Conservation (phyloP, 2,329 filamentous ascomycete species). For the Ustulina deusta region DNA sequence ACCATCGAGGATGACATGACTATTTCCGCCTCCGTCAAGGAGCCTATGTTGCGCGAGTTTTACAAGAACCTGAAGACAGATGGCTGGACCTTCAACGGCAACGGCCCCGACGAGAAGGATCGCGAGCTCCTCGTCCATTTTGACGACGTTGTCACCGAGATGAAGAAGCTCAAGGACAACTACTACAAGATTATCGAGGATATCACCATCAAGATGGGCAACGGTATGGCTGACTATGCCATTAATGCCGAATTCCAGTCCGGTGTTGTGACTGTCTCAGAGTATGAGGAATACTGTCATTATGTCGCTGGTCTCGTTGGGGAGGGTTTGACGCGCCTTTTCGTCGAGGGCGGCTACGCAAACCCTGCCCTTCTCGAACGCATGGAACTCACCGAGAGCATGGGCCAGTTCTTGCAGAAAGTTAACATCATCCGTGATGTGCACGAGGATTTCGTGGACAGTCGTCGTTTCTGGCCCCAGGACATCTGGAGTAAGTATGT, state of each 20-base stretch:
- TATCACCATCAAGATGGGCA: constrained; percentile 93
- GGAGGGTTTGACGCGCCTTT: constrained; percentile 89
- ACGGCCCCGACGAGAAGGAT: constrained; percentile 93
- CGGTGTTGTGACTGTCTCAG: constrained; percentile 83
- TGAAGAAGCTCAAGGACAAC: constrained; percentile 85
- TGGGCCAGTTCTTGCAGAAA: constrained; percentile 98
- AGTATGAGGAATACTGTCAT: constrained; percentile 97
- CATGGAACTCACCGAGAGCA: constrained; percentile 87
- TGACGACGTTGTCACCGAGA: constrained; percentile 85
- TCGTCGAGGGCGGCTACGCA: constrained; percentile 86
- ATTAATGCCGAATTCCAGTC: constrained; percentile 83
- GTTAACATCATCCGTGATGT: constrained; percentile 99
- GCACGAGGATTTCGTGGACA: constrained; percentile 88
- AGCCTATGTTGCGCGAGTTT: constrained; percentile 87
- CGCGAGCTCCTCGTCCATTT: constrained; percentile 92
- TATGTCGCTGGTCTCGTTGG: constrained; percentile 99
- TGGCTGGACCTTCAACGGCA: constrained; percentile 90
- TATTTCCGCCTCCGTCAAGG: constrained; percentile 82
- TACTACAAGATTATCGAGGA: constrained; percentile 92
- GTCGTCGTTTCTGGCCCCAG: constrained; percentile 91
- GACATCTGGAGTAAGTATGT: constrained; percentile 98
- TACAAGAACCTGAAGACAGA: constrained; percentile 81
- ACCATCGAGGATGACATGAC: constrained; percentile 99
- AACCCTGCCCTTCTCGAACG: constrained; percentile 86
- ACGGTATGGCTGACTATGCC: constrained; percentile 97